Conservation (phyloP, 176 grass and related monocot species). For the Carex myosuroides region DNA sequence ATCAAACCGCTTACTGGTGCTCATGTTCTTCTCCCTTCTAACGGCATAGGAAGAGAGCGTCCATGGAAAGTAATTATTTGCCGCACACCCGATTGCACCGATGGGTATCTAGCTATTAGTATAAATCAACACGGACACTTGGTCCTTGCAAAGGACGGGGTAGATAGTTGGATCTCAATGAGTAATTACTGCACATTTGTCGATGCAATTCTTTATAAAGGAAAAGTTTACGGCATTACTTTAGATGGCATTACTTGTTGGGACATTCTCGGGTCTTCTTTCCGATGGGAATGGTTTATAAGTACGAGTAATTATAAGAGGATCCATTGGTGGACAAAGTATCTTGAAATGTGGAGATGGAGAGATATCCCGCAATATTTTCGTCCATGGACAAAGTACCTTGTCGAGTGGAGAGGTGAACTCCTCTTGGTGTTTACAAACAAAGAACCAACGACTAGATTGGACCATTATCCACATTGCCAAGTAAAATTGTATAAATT, state of each 20-base stretch:
- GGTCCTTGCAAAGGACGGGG: background rate
- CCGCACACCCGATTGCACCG: background rate
- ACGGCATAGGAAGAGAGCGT: background rate
- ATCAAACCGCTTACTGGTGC: slow-evolving; percentile 9
- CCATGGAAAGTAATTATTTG: slow-evolving; percentile 1
- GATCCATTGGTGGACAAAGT: background rate
- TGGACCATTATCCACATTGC: too few relatives aligned
- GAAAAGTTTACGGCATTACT: background rate
- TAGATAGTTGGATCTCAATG: background rate
- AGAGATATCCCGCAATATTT: too few relatives aligned
- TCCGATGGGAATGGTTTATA: background rate
- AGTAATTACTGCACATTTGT: background rate
- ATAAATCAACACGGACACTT: background rate
- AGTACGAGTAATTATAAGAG: background rate
- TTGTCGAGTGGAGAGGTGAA: too few relatives aligned
- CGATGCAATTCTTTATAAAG: background rate
- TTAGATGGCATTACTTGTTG: background rate
- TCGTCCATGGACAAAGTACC: too few relatives aligned
- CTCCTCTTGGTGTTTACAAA: too few relatives aligned
- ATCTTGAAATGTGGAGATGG: background rate
- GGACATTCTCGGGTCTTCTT: background rate
- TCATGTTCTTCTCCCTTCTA: background rate
- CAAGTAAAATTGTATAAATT: background rate
- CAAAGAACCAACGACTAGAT: too few relatives aligned
- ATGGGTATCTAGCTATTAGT: background rate